Base-by-base conservation (phyloP, 768 basidiomycete species). In the Phlebiopsis flavidoalba region DNA sequence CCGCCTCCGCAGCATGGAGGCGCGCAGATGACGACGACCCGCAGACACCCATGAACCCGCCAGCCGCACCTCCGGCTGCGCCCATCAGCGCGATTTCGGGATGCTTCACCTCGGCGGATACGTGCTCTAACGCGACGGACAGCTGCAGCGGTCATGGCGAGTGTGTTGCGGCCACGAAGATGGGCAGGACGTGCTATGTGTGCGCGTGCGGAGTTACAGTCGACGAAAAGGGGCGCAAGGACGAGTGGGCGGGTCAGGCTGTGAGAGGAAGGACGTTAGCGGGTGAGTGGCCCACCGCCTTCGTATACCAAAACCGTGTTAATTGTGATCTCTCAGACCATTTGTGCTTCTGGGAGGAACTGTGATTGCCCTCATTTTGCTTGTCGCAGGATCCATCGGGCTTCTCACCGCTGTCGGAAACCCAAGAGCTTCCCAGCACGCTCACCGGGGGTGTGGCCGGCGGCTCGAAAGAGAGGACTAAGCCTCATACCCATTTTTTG, bases 181-280 rank as follows among this genome's bases (percentile, higher is more conserved):
- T 83, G 4, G 89, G 87, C 12, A 72, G 72, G 62, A 72, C 74
- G 0, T 85, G 84, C 66, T 85, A 75, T 58, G 71, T 74, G 0
- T 83, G 83, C 61, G 69, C 73, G 3, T 84, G 81, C 63, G 57
- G 63, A 0, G 75, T 72, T 26, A 86, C 83, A 10, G 80, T 79
- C 51, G 74, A 80, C 58, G 78, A 79, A 10, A 72, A 76, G 24
- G 80, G 84, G n/a, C 79, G 84, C 70, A 83, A 79, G 3, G 81
- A 86, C 63, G 73, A 72, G 35, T 94, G 92, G 91, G 91, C 81
- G 0, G 92, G 92, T 5, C 79, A 81, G 56, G 82, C 77, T 94
- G 92, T 65, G 85, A 93, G 76, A 81, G 85, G 64, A 85, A 84
- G 73, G 92, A 94, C 68, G 74, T 93, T 52, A 92, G 89, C 77